phyloP scores from a whole-genome alignment of 2,329 filamentous ascomycete genomes.

The Talaromyces piceae region DNA sequence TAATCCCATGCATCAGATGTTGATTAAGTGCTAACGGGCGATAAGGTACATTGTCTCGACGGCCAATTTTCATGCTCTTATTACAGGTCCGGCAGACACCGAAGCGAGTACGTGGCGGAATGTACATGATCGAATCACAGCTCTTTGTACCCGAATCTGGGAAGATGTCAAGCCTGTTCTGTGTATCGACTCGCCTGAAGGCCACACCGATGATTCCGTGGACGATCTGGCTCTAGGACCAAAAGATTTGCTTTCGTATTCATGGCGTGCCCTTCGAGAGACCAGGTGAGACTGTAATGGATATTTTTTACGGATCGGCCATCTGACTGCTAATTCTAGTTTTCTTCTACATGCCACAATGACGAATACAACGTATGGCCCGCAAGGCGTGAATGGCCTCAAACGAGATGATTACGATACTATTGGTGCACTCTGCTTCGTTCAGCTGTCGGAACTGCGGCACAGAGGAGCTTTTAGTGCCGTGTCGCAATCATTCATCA shows the following conservation, averaged over 20 bases:
- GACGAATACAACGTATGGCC: constrained; percentile 45
- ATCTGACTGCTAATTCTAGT: constrained; percentile 40
- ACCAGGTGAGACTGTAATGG: constrained; percentile 58
- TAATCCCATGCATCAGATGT: background rate
- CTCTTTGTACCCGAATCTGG: constrained; percentile 66
- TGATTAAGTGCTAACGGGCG: constrained; percentile 3
- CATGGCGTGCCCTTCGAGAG: constrained; percentile 91
- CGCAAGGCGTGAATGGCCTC: constrained; percentile 36
- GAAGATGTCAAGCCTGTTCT: constrained; percentile 64
- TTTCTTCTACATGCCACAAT: constrained; percentile 62
- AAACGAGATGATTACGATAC: constrained; percentile 52
- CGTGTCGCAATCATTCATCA: constrained; percentile 77
- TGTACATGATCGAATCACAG: constrained; percentile 46
- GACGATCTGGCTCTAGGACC: constrained; percentile 68
- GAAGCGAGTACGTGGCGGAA: constrained; percentile 22
- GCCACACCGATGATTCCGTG: constrained; percentile 53
- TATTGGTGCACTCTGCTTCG: constrained; percentile 69
- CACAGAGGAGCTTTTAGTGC: constrained; percentile 92
- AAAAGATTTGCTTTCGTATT: constrained; percentile 88
- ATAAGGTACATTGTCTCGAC: constrained; percentile 45
- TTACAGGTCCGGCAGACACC: constrained; percentile 19
- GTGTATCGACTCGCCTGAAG: constrained; percentile 92
- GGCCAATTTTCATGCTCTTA: constrained; percentile 27
- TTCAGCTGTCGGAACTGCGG: constrained; percentile 71
- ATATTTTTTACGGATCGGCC: background rate